Percentiles rank a stretch among this genome's conserved stretches.
Evolutionary conservation across 306 rosid genomes (phyloP).

Genomic region (Vigna radiata): DNA sequence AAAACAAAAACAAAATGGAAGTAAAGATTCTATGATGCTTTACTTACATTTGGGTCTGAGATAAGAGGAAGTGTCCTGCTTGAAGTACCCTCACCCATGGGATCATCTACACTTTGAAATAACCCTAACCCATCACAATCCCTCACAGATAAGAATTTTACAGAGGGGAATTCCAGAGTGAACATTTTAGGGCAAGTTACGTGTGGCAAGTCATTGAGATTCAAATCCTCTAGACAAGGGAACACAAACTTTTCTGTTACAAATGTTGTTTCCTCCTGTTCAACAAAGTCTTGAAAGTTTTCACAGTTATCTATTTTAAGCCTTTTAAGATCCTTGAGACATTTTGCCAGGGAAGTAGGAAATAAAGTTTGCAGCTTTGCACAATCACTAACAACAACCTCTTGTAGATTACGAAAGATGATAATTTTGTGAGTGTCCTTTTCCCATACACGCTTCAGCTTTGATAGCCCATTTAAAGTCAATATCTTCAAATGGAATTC

Average conservation of each 20-base stretch:
- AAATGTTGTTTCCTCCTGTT: not conserved
- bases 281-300: not conserved
- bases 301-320: not conserved
- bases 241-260: not conserved
- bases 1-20: not conserved
- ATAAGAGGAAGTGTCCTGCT: not conserved
- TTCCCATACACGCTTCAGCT: not conserved
- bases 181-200: not conserved
- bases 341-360: not conserved
- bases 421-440: not conserved
- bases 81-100: not conserved
- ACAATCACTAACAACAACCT: not conserved
- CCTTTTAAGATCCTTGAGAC: not conserved
- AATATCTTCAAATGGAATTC: not conserved
- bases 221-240: not conserved
- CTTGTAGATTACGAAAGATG: not conserved
- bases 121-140: not conserved
- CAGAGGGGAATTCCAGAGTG: not conserved
- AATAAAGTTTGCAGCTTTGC: not conserved
- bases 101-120: not conserved
- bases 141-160: fast-evolving
- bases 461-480: not conserved
- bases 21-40: not conserved
- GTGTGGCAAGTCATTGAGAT: not conserved
- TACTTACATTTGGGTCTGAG: not conserved